Evolutionary conservation across 2,329 filamentous ascomycete genomes (phyloP).

Genomic region (Stemphylium vesicarium): DNA sequence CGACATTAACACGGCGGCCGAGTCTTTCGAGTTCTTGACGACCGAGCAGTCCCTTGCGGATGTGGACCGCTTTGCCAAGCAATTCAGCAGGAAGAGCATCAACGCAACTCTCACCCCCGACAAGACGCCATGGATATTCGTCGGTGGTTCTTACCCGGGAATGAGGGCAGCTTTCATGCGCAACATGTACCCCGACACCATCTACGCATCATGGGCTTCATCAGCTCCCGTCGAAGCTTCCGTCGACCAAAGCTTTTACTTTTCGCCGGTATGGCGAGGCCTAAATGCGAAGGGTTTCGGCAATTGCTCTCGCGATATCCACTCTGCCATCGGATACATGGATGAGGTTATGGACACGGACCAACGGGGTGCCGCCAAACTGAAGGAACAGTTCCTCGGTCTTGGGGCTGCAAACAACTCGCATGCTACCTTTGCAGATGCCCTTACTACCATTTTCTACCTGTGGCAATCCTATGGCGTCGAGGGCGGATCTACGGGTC

Average conservation of each 20-base stretch:
- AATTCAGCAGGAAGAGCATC: constrained; percentile 47
- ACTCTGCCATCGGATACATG: constrained; percentile 57
- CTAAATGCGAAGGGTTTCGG: constrained; percentile 51
- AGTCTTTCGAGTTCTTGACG: constrained; percentile 47
- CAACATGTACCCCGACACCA: constrained; percentile 47
- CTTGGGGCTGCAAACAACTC: constrained; percentile 53
- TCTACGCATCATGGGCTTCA: constrained; percentile 46
- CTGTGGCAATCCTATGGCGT: constrained; percentile 55
- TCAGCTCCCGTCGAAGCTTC: constrained; percentile 54
- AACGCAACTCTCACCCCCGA: constrained; percentile 44
- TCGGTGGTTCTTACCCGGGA: constrained; percentile 48
- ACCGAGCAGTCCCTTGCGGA: constrained; percentile 53
- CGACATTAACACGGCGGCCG: constrained; percentile 38
- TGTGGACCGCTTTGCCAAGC: constrained; percentile 49
- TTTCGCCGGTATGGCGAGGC: constrained; percentile 57
- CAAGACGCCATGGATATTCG: constrained; percentile 48
- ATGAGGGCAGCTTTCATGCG: constrained; percentile 51
- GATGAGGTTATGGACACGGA: constrained; percentile 53
- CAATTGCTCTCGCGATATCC: constrained; percentile 59
- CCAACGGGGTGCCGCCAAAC: constrained; percentile 41
- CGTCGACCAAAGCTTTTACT: constrained; percentile 60
- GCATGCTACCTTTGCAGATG: constrained; percentile 57
- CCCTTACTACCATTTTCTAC: constrained; percentile 49
- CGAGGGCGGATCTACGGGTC: constrained; percentile 39
- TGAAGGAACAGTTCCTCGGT: constrained; percentile 59